Conservation (phyloP, 2,329 filamentous ascomycete genomes). For the Stemphylium beticola region DNA sequence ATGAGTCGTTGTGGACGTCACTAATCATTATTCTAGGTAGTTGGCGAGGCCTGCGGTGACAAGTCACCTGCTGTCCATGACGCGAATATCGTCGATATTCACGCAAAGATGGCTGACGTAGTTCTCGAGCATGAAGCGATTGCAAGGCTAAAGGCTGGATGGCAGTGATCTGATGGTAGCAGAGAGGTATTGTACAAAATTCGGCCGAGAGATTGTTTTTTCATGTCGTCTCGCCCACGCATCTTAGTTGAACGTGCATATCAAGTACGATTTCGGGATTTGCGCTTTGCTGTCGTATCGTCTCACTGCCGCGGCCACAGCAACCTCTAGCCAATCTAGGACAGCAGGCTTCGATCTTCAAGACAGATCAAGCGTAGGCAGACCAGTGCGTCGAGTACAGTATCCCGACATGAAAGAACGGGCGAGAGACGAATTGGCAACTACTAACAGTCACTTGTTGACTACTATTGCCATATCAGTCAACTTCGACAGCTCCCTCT, state of each 20-base stretch:
- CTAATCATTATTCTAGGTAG: constrained; percentile 41
- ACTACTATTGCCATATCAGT: neutral
- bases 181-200: too few relatives aligned
- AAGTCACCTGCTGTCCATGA: constrained; percentile 53
- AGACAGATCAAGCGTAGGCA: neutral
- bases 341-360: neutral
- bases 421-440: too few relatives aligned
- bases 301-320: neutral
- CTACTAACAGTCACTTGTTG: too few relatives aligned
- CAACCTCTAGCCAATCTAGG: neutral
- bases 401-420: neutral
- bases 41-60: constrained; percentile 56
- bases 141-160: constrained; percentile 48
- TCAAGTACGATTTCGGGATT: neutral
- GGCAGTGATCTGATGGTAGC: constrained; percentile 22
- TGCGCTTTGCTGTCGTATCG: neutral
- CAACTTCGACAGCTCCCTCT: neutral
- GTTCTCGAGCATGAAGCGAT: constrained; percentile 53
- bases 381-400: neutral
- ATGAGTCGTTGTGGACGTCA: constrained; percentile 10
- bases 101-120: constrained; percentile 57
- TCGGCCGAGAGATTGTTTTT: neutral
- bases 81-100: constrained; percentile 55
- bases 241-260: neutral
- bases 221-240: neutral